Conservation (phyloP, 306 rosid genomes). For the Castanea crenata region DNA sequence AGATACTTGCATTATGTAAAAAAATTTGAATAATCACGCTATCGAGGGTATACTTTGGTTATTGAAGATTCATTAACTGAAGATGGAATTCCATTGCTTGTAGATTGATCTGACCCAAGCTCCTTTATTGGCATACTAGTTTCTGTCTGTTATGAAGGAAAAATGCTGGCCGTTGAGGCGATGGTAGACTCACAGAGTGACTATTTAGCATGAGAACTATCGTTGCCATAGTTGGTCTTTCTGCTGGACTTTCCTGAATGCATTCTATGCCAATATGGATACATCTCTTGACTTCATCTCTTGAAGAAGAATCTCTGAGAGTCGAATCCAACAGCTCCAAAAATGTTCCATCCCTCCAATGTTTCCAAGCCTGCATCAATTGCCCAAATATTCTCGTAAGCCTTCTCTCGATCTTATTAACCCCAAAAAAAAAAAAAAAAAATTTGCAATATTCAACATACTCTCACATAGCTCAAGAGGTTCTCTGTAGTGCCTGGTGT, state of each 20-base stretch:
- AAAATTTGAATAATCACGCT: background rate
- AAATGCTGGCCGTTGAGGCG: conserved; percentile 28
- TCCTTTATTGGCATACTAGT: conserved; percentile 1
- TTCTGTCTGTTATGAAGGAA: background rate
- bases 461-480: no score
- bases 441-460: no score
- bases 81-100: no score
- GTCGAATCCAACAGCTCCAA: background rate
- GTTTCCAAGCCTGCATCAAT: background rate
- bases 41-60: conserved; percentile 21
- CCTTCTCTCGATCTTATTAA: no score
- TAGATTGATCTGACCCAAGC: background rate
- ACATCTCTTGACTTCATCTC: conserved; percentile 50
- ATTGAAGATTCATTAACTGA: no score
- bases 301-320: conserved; percentile 35
- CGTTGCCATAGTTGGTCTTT: conserved; percentile 2
- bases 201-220: background rate
- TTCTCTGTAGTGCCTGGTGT: background rate
- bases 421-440: no score
- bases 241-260: conserved; percentile 44
- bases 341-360: background rate
- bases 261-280: conserved; percentile 51
- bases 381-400: background rate
- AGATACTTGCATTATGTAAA: no score
- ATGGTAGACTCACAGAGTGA: background rate